Conservation (phyloP, 2,329 filamentous ascomycete genomes). For the Fonsecaea monophora region DNA sequence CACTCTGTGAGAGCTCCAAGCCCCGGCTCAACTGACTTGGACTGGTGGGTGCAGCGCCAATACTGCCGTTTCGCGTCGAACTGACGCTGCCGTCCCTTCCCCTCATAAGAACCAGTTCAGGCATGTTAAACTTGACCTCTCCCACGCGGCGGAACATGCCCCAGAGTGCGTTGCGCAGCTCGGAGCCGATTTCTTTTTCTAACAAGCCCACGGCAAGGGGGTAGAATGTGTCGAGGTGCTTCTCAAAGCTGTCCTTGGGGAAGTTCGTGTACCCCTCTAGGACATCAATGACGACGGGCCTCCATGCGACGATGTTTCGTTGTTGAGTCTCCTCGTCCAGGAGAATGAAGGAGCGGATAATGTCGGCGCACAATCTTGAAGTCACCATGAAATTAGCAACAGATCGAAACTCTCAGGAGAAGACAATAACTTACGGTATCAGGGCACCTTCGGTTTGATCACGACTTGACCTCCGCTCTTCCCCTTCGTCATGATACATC, state of each 20-base stretch:
- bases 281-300: conserved; percentile 95
- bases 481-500: conserved; percentile 92
- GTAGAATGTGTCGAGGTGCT: conserved; percentile 83
- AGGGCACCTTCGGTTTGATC: conserved; percentile 87
- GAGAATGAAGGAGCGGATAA: conserved; percentile 81
- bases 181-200: conserved; percentile 77
- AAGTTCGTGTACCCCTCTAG: conserved; percentile 91
- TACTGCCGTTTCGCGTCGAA: conserved; percentile 31
- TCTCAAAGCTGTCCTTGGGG: conserved; percentile 77
- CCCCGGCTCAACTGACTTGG: conserved; percentile 18
- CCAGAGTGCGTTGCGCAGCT: conserved; percentile 79
- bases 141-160: conserved; percentile 80
- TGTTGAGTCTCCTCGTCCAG: conserved; percentile 97
- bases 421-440: conserved; percentile 67
- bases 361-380: conserved; percentile 82
- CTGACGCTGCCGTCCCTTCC: conserved; percentile 36
- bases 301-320: conserved; percentile 95
- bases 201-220: conserved; percentile 83
- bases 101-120: conserved; percentile 38
- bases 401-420: conserved; percentile 6
- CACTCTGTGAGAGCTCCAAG: conserved; percentile 15
- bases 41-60: conserved; percentile 33
- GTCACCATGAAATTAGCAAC: neutral
- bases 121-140: conserved; percentile 68
- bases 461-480: conserved; percentile 79